Base-by-base conservation (phyloP, 78 protist species). In the Dictyostelium discoideum region DNA sequence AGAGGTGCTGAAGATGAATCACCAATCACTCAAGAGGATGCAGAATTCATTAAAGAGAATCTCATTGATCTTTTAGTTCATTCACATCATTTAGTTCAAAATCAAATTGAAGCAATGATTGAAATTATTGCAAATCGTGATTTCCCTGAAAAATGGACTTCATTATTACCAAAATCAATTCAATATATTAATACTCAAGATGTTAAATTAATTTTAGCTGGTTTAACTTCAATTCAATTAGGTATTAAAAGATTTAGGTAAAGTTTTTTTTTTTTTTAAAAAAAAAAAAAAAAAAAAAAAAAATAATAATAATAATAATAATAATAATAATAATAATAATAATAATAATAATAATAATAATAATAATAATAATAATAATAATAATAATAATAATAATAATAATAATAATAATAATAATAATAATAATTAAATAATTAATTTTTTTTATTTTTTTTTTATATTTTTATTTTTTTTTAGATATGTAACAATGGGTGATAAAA, bases 121-220 rank as follows among this genome's bases (percentile, higher is more conserved):
- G 95, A 79, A 54, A 50, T 82, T 65, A 90, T 90, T 54, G 95
- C 95, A 54, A 57, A 82, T 26, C 72, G 84, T 73, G 95, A 90
- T 26, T 90, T 90, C 95, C 95, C 95, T 5, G 88, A 63, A 3
- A 81, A 40, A 26, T 90, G 95, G 95, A 11, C 42, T 8, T 82
- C 88, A n/a, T 50, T 90, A 20, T 46, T 90, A 18, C 73, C 85
- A 60, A 72, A 82, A 29, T 42, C 87, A 32, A 20, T 90, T 46
- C 60, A 82, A 48, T 82, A 57, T 54, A 80, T 90, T 18, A 26
- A 22, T 5, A 67, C 87, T 26, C 48, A 44, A 24, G 67, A 90
- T 32, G 16, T 32, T 22, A 78, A 80, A 14, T 32, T 82, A 16
- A 42, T 90, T 13, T 18, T 90, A 32, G 88, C 83, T 50, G 95